phyloP scores from a whole-genome alignment of 2,329 filamentous ascomycete species.

The Trichophyton schoenleinii region DNA sequence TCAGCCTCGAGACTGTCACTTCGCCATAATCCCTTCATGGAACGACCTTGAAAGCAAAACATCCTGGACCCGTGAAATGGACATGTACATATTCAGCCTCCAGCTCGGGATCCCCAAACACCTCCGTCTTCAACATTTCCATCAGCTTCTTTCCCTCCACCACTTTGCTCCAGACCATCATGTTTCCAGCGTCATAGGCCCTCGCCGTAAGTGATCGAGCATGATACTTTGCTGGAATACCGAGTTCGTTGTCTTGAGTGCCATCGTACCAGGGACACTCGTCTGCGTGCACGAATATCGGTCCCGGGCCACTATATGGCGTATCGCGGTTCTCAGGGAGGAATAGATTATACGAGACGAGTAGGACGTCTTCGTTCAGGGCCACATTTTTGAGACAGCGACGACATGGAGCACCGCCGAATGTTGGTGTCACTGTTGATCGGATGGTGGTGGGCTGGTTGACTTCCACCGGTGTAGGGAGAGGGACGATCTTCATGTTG shows the following conservation, averaged over 20 bases:
- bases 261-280: not conserved
- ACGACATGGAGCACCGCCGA: conserved; percentile 1
- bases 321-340: not conserved
- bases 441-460: not conserved
- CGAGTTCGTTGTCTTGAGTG: not conserved
- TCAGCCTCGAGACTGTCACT: too few species aligned
- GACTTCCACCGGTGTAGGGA: conserved; percentile 4
- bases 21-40: not conserved
- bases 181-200: conserved; percentile 2
- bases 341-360: conserved; percentile 7
- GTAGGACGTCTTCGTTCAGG: not conserved
- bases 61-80: conserved; percentile 6
- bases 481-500: conserved; percentile 4
- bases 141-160: conserved; percentile 2
- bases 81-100: conserved; percentile 7
- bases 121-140: not conserved
- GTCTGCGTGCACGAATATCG: conserved; percentile 4
- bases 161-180: conserved; percentile 5
- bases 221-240: not conserved
- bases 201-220: not conserved
- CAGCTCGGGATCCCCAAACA: not conserved
- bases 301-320: conserved; percentile 3
- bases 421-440: not conserved
- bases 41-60: conserved; percentile 7
- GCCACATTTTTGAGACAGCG: conserved; percentile 4